A percentile compares a stretch with the other conserved stretches of the same genome.
Conservation (phyloP, 306 rosid genomes). For the Ziziphus jujuba region DNA sequence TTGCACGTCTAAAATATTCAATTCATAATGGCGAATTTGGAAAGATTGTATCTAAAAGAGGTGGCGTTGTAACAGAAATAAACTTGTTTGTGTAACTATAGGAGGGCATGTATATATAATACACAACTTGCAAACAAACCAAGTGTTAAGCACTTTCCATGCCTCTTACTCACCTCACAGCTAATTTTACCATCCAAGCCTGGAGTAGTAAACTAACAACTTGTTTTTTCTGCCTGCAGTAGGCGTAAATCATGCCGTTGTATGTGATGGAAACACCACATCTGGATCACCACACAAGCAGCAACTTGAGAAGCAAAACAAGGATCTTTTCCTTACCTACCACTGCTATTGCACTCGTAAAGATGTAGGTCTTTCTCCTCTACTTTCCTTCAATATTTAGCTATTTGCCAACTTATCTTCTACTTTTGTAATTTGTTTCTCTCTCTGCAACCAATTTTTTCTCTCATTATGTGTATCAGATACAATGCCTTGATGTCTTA, state of each 20-base stretch:
- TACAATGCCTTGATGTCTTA: slow-evolving; percentile 78
- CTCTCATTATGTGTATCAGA: slow-evolving; percentile 36
- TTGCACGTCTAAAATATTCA: too few species aligned
- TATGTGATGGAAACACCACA: slow-evolving; percentile 40
- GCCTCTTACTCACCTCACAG: too few species aligned
- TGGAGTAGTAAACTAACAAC: too few species aligned
- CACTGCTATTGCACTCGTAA: slow-evolving; percentile 97
- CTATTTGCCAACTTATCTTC: background rate
- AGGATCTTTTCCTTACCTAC: slow-evolving; percentile 65
- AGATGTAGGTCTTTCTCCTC: slow-evolving; percentile 49
- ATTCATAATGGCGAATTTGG: too few species aligned
- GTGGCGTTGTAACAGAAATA: too few species aligned
- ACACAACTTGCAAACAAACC: too few species aligned
- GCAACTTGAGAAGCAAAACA: slow-evolving; percentile 48
- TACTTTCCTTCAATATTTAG: background rate
- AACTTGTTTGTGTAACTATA: too few species aligned
- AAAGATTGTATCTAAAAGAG: too few species aligned
- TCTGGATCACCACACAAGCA: slow-evolving; percentile 49
- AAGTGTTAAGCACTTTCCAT: background rate
- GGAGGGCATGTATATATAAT: too few species aligned
- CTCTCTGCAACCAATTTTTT: background rate
- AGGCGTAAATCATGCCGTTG: slow-evolving; percentile 49
- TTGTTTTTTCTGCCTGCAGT: slow-evolving; percentile 23
- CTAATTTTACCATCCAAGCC: background rate
- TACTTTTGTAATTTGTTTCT: background rate